Percentiles rank a stretch among this genome's conserved stretches.
These are phyloP conservation scores for Talaromyces sp. DNA, from an alignment of 2,329 filamentous ascomycete species.

Conservation along the genomic window DNA sequence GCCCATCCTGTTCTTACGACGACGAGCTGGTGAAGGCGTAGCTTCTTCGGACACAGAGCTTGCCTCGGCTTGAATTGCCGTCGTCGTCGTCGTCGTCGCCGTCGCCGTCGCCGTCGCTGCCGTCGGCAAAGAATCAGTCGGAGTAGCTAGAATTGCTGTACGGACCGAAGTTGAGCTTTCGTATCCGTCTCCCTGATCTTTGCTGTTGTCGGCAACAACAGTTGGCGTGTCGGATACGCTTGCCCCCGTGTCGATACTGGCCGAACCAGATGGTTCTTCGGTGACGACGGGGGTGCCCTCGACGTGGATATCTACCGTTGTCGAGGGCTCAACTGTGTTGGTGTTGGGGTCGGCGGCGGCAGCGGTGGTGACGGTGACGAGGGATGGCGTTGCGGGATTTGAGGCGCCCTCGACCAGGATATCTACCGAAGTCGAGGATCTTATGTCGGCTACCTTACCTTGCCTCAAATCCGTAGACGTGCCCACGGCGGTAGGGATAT, in stretches of 20 bases:
- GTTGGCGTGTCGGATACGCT: too few species aligned
- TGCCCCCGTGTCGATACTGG: neutral
- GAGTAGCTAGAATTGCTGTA: neutral
- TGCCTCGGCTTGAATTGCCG: neutral
- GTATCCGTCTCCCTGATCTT: neutral
- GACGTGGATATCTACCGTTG: neutral
- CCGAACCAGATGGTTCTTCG: neutral
- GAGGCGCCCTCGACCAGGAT: neutral
- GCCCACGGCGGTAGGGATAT: too few species aligned
- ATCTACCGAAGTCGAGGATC: neutral
- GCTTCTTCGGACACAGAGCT: neutral
- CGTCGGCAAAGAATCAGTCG: neutral
- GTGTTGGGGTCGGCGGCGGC: neutral
- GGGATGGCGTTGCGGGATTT: neutral
- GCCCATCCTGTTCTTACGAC: neutral
- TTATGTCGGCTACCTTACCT: neutral
- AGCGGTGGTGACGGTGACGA: neutral
- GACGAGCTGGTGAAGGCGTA: neutral
- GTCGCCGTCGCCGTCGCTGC: neutral
- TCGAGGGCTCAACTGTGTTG: neutral
- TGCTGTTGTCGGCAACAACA: neutral
- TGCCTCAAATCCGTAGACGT: neutral
- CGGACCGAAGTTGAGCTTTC: neutral
- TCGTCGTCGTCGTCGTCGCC: too few species aligned
- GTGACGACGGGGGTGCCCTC: neutral